A percentile compares a stretch with the other conserved stretches of the same genome.
Conservation (phyloP, 495 filamentous ascomycete species). For the Annulohypoxylon moriforme region DNA sequence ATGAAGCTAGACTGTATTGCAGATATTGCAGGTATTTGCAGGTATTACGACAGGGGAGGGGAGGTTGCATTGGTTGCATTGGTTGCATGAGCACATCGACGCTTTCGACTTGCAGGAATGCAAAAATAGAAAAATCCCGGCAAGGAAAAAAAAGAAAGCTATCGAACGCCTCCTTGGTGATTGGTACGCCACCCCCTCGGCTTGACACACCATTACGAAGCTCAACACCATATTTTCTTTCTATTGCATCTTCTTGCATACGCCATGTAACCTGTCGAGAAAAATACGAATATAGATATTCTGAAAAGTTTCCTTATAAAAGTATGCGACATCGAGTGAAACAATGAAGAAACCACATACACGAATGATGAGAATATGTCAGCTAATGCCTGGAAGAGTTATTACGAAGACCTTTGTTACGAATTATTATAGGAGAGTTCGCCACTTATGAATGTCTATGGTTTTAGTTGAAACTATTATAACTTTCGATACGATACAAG, state of each 20-base stretch:
- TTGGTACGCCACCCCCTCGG: neutral
- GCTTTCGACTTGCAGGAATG: slow-evolving; percentile 26
- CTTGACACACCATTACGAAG: slow-evolving; percentile 17
- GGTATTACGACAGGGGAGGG: neutral
- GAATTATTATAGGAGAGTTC: neutral
- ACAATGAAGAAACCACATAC: neutral
- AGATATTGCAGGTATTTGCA: neutral
- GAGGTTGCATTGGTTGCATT: neutral
- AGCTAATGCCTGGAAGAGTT: neutral
- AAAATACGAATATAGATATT: slow-evolving; percentile 5
- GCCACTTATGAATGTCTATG: neutral
- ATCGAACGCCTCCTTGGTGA: neutral
- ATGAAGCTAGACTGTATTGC: neutral
- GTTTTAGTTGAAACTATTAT: neutral
- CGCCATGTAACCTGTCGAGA: slow-evolving; percentile 2
- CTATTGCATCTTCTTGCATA: slow-evolving; percentile 8
- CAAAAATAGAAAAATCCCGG: slow-evolving; percentile 33
- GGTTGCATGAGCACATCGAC: slow-evolving; percentile 35
- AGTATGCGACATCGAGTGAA: neutral
- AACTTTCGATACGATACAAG: neutral
- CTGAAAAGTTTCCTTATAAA: neutral
- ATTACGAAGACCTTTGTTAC: slow-evolving; percentile 1
- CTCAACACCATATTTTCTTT: neutral
- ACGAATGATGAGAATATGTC: neutral
- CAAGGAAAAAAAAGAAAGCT: neutral